A percentile compares a stretch with the other conserved stretches of the same genome.
phyloP scores from a whole-genome alignment of 192 early-diverging fungal genomes.

The Hyaloraphidium curvatum region DNA sequence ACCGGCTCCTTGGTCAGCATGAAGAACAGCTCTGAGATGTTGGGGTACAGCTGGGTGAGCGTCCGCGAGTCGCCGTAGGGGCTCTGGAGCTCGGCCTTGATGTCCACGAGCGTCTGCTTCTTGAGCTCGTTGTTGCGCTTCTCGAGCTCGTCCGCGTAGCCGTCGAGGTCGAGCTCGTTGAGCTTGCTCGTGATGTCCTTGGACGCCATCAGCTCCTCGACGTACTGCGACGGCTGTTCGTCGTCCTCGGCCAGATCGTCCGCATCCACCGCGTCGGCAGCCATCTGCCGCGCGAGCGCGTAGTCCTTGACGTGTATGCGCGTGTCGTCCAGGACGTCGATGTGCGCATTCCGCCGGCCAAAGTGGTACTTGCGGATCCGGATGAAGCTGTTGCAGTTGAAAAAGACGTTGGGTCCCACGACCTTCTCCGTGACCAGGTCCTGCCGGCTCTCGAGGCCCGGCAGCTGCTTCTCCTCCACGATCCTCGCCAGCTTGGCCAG shows the following conservation, averaged over 20 bases:
- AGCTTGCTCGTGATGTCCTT: slow-evolving; percentile 47
- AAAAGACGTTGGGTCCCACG: slow-evolving; percentile 54
- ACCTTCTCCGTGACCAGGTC: slow-evolving; percentile 47
- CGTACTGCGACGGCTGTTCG: slow-evolving; percentile 53
- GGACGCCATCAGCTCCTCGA: slow-evolving; percentile 60
- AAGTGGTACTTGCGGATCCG: slow-evolving; percentile 45
- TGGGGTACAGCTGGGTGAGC: slow-evolving; percentile 31
- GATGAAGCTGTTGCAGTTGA: slow-evolving; percentile 86
- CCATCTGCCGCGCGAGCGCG: slow-evolving; percentile 89
- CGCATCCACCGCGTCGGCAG: slow-evolving; percentile 79
- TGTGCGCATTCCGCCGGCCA: slow-evolving; percentile 10
- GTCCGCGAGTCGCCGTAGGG: slow-evolving; percentile 64
- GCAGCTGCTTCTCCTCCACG: background rate
- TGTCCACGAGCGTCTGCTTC: slow-evolving; percentile 57
- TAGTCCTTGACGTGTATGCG: slow-evolving; percentile 93
- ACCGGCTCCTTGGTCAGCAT: too few relatives aligned
- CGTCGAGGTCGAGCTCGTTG: slow-evolving; percentile 69
- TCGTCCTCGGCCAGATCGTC: slow-evolving; percentile 29
- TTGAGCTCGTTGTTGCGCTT: slow-evolving; percentile 55
- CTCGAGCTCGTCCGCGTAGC: slow-evolving; percentile 73
- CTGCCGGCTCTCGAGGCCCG: too few relatives aligned
- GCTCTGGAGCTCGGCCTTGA: slow-evolving; percentile 69
- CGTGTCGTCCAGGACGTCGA: slow-evolving; percentile 80
- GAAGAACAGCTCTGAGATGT: slow-evolving; percentile 38
- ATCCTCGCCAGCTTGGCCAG: slow-evolving; percentile 27